Conservation (phyloP, 768 basidiomycete genomes). For the Pleurotus ostreatus region DNA sequence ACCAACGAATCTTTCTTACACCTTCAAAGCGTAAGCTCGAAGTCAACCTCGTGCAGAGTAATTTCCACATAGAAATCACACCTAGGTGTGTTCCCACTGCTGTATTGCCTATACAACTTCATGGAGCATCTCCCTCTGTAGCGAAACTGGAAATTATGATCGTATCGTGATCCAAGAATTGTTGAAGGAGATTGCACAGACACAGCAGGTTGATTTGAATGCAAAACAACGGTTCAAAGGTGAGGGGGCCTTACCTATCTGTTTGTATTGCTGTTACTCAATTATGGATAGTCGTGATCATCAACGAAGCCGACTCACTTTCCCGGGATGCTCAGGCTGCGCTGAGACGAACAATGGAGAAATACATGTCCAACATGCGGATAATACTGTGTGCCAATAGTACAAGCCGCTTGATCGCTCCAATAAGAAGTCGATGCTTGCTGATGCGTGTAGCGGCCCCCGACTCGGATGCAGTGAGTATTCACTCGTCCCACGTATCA, state of each 20-base stretch:
- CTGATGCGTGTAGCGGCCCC: conserved; percentile 93
- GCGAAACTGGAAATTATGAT: conserved; percentile 95
- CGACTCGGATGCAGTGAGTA: conserved; percentile 61
- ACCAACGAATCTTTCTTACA: conserved; percentile 93
- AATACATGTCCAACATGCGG: conserved; percentile 97
- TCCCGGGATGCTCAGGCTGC: conserved; percentile 97
- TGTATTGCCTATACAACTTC: neutral
- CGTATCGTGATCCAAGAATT: conserved; percentile 95
- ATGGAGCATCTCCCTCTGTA: conserved; percentile 24
- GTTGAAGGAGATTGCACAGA: conserved; percentile 97
- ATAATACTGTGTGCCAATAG: conserved; percentile 96
- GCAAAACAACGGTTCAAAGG: conserved; percentile 98
- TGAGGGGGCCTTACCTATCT: conserved; percentile 22
- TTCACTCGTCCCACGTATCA: neutral
- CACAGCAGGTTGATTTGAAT: conserved; percentile 94
- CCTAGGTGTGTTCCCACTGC: conserved; percentile 62
- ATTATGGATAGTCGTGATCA: conserved; percentile 67
- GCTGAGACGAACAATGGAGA: conserved; percentile 96
- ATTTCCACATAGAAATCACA: conserved; percentile 96
- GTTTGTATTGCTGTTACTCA: neutral
- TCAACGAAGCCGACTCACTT: conserved; percentile 95
- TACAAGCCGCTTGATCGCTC: conserved; percentile 92
- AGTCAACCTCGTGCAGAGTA: conserved; percentile 95
- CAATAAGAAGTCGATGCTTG: conserved; percentile 93
- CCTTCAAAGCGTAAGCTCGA: conserved; percentile 93